phyloP scores from a whole-genome alignment of 1,284 basidiomycete species.

The Farysia itapuensis region DNA sequence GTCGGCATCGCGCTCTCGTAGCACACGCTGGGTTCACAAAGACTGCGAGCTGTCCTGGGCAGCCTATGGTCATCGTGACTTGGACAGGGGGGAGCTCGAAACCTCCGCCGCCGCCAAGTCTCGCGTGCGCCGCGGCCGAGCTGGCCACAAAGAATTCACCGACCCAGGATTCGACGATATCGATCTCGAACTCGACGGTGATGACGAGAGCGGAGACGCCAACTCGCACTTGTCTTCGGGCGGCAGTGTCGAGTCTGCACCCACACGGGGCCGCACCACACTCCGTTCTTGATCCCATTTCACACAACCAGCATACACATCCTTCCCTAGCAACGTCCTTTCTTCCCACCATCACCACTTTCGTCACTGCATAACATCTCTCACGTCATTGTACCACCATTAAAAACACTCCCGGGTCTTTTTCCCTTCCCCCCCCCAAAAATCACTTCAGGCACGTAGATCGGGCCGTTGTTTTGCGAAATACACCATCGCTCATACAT shows the following conservation, averaged over 20 bases:
- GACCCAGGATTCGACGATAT: slow-evolving; percentile 46
- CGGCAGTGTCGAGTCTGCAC: slow-evolving; percentile 12
- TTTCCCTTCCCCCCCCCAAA: too few species aligned
- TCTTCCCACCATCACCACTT: not conserved
- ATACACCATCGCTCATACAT: too few species aligned
- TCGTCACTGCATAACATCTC: too few species aligned
- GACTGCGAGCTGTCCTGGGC: slow-evolving; percentile 36
- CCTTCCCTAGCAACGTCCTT: not conserved
- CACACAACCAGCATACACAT: not conserved
- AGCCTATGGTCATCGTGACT: slow-evolving; percentile 30
- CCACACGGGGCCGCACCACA: slow-evolving; percentile 7
- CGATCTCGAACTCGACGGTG: slow-evolving; percentile 45
- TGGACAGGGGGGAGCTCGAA: slow-evolving; percentile 13
- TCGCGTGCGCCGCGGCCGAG: not conserved
- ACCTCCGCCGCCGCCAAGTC: not conserved
- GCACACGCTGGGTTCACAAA: slow-evolving; percentile 11
- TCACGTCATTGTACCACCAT: too few species aligned
- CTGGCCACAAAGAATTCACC: slow-evolving; percentile 4
- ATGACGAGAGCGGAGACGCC: slow-evolving; percentile 25
- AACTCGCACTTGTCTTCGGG: slow-evolving; percentile 18
- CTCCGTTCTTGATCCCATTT: slow-evolving; percentile 5
- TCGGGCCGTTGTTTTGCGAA: too few species aligned
- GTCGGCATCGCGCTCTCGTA: slow-evolving; percentile 20
- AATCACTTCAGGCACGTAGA: too few species aligned
- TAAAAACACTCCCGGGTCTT: too few species aligned